Evolutionary conservation across 2,329 filamentous ascomycete genomes (phyloP).

Genomic region (Ustilaginoidea virens): DNA sequence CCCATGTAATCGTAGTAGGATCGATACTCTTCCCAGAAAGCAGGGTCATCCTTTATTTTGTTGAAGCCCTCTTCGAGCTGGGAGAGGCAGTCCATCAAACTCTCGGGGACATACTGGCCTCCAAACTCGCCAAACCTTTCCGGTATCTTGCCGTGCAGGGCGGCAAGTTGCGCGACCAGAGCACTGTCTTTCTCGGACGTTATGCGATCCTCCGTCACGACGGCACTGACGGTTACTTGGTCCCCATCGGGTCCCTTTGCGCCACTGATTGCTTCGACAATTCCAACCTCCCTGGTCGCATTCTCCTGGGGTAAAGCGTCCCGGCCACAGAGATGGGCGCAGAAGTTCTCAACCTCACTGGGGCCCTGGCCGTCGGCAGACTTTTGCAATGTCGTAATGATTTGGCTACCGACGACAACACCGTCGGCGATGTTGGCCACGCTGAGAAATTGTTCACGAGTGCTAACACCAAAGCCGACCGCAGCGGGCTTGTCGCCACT

Average conservation of each 20-base stretch:
- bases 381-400: conserved; percentile 58
- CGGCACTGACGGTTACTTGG: conserved; percentile 37
- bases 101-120: conserved; percentile 94
- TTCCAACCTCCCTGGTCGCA: conserved; percentile 48
- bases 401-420: conserved; percentile 92
- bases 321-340: conserved; percentile 48
- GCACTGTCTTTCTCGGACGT: conserved; percentile 35
- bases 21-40: conserved; percentile 94
- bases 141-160: conserved; percentile 66
- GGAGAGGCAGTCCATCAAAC: conserved; percentile 88
- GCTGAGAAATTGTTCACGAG: conserved; percentile 79
- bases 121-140: conserved; percentile 90
- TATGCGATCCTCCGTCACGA: conserved; percentile 54
- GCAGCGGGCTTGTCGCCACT: conserved; percentile 83
- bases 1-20: conserved; percentile 98
- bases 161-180: conserved; percentile 70
- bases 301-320: conserved; percentile 19
- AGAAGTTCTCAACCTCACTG: conserved; percentile 74
- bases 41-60: conserved; percentile 67
- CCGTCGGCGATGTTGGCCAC: conserved; percentile 77
- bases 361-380: conserved; percentile 21
- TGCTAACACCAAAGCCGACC: conserved; percentile 93
- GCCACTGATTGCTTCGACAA: conserved; percentile 49
- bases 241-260: conserved; percentile 25
- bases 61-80: conserved; percentile 88